Evolutionary conservation across 371 early-diverging fungal genomes (phyloP).

Genomic region (Saksenaea oblongispora): DNA sequence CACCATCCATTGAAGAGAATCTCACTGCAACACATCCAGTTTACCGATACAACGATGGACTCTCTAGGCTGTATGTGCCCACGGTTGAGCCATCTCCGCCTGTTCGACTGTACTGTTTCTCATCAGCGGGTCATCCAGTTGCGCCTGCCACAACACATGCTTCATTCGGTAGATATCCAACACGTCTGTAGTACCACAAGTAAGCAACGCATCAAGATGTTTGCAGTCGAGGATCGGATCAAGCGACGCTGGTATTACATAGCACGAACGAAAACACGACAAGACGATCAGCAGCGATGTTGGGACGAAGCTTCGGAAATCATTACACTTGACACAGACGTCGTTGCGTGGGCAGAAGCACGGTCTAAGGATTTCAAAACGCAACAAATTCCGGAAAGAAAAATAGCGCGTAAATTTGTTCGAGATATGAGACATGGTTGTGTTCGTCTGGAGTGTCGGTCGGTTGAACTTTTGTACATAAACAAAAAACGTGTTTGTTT

Average conservation of each 20-base stretch:
- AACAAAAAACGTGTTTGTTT: not conserved
- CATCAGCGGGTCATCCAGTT: not conserved
- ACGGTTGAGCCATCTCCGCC: not conserved
- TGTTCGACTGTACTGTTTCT: not conserved
- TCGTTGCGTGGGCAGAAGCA: conserved; percentile 2
- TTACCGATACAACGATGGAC: not conserved
- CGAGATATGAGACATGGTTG: not conserved
- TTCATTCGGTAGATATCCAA: not conserved
- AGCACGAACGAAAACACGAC: not conserved
- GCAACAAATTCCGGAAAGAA: not conserved
- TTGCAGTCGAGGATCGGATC: not conserved
- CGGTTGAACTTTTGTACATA: not conserved
- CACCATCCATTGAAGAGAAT: not conserved
- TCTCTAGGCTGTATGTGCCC: not conserved
- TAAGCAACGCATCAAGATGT: not conserved
- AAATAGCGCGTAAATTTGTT: not conserved
- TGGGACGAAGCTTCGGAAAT: not conserved
- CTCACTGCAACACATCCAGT: not conserved
- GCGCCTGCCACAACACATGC: not conserved
- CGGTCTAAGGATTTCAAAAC: not conserved
- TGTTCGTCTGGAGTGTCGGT: not conserved
- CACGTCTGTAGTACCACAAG: not conserved
- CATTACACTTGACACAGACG: not conserved
- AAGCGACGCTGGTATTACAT: not conserved
- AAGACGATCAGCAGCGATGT: not conserved